Evolutionary conservation across 116 monocot species (phyloP), one percentile per base, ranked within the genome.

Genomic region (Cymodocea nodosa): DNA sequence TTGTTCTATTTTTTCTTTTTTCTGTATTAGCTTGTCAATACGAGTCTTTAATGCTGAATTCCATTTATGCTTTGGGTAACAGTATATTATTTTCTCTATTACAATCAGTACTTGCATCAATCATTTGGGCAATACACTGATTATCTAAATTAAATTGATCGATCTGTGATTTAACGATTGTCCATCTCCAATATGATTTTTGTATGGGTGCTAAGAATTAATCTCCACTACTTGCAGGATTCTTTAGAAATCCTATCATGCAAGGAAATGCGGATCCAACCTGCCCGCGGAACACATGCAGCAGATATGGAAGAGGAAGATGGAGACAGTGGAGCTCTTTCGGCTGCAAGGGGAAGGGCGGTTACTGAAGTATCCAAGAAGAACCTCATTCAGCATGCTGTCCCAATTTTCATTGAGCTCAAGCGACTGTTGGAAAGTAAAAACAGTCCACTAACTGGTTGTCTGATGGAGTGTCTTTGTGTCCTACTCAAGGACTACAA

Each of bases 401-500:
- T 98, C 49, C 97, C 97, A 0, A 89, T 98, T 50, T 98, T 91
- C 75, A 91, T 98, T 9, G 97, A 98, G 71, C 75, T 98, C 15
- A 98, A 98, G 76, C 71, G 88, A 7, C 66, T 98, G 2, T 74
- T 98, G 8, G 83, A 98, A 68, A 89, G 80, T 82, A 85, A 81
- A 62, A 98, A 91, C 82, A 91, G 84, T 73, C 89, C 92, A 3
- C 79, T 98, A 64, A 91, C 82, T 0, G 97, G 97, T 60, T 83
- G 76, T 56, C 76, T 97, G 3, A 88, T 97, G 88, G 91, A 91
- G 1, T 97, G 97, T 55, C 83, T 97, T 23, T 71, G 82, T 6
- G 63, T 72, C 23, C 83, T 97, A 14, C 85, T 97, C 20, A 91
- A 90, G 77, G 97, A 91, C 73, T 88, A 88, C 77, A 91, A 84